Evolutionary conservation across 2,329 filamentous ascomycete genomes (phyloP), one percentile per base, ranked within the genome.

Genomic region (Fusarium dimerum): DNA sequence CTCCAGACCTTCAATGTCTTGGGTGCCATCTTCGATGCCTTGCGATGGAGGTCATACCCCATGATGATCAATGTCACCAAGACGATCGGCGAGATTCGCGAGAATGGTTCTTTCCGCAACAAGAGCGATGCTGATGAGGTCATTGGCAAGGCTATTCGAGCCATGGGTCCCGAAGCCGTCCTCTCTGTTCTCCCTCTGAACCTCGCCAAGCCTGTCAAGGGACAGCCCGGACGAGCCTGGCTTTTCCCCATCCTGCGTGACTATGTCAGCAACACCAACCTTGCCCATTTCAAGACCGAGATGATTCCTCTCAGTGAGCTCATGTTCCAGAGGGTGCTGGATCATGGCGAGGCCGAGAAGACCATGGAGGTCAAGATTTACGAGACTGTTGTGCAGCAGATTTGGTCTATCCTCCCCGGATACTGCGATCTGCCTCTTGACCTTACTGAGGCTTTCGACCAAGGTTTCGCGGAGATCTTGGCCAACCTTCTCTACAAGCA

Each of bases 341-440:
- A 96, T 56, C 89, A 95, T 64, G 90, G 89, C 13, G 77, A 83
- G 18, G 85, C 84, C 13, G 89, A 93, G 67, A 97, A 96, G 79
- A 94, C 91, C 0, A 92, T 96, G 82, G 92, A 97, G 70, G 83
- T 94, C 68, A 99, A 99, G 78, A 95, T 99, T 53, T 99, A 94
- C 69, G 93, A 99, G 74, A 97, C 94, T 0, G 78, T 99, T 5
- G 90, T 99, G 9, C 89, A 95, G 62, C 94, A 99, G 68, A 92
- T 93, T 40, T 99, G 94, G 94, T 91, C 90, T 1, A 87, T 89
- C 47, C 80, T 99, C 15, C 93, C 94, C 0, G 94, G 94, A 2
- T 99, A 97, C 75, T 97, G 94, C 70, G 91, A 97, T 68, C 77
- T 97, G 48, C 93, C 94, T 2, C 74, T 96, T 36, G 94, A 99